Base-by-base conservation (phyloP, 495 filamentous ascomycete species). In the Penicillium desertorum region DNA sequence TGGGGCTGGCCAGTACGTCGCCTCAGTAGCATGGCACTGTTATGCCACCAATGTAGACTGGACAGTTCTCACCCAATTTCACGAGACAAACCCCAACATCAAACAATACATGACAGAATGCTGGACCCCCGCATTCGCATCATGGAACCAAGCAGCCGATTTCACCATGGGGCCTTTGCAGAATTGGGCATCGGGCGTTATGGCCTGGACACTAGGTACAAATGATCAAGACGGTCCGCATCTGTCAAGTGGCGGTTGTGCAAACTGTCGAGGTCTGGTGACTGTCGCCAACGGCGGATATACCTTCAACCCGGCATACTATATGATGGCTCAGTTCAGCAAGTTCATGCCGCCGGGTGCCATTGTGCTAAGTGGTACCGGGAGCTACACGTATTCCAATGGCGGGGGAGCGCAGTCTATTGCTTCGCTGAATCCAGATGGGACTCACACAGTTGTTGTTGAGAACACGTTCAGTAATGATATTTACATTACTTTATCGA, bases 71-170 rank as follows among this genome's bases (percentile, higher is more conserved):
- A 77, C 69, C 17, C 53, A 71, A 29, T 83, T 83, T 58, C 73
- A 81, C 54, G 63, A 76, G 51, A 59, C 58, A 0, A 79, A 80
- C 59, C 78, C 79, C 0, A 51, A 54, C 27, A 69, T 72, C 5
- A 69, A 68, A 8, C 81, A 83, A 65, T 83, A 80, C 63, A 84
- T 84, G 82, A 83, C 81, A 16, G 81, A 84, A 64, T 84, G 82
- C 62, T 83, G 80, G 77, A 82, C 76, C 1, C 71, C 74, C 0
- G 70, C 73, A 1, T 52, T 62, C 2, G 75, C 74, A 9, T 57
- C 71, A 19, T 82, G 81, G 78, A 71, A 79, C 60, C 76, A 81
- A 52, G 74, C 77, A 0, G 76, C 73, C 11, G 72, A 77, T 64
- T 83, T 82, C 63, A 79, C 78, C 9, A 75, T 84, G 62, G 81